A percentile compares a stretch with the other conserved stretches of the same genome.
phyloP scores from a whole-genome alignment of 306 rosid genomes.

The Chamaecrista fasciculata region DNA sequence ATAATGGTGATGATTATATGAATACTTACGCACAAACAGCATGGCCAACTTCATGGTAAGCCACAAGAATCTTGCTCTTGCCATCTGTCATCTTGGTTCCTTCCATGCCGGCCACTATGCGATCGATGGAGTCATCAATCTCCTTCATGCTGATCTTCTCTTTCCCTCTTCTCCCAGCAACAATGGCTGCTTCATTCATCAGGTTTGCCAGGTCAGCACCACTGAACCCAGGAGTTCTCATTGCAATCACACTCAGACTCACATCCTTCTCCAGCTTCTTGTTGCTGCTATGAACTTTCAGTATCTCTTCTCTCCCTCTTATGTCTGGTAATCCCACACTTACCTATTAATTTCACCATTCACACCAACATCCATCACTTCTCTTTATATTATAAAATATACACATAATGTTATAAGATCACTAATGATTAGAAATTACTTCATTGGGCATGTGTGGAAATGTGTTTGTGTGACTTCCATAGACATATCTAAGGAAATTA shows the following conservation, averaged over 20 bases:
- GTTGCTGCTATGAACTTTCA: slow-evolving; percentile 70
- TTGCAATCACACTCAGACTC: slow-evolving; percentile 55
- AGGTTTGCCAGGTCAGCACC: slow-evolving; percentile 83
- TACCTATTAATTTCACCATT: slow-evolving; percentile 47
- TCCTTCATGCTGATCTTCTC: slow-evolving; percentile 55
- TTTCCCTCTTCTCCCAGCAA: slow-evolving; percentile 72
- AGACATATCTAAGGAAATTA: too few relatives aligned
- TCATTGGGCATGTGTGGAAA: too few relatives aligned
- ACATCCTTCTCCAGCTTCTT: slow-evolving; percentile 68
- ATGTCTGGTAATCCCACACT: slow-evolving; percentile 66
- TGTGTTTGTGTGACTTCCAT: too few relatives aligned
- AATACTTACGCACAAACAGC: slow-evolving; percentile 84
- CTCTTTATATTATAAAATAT: too few relatives aligned
- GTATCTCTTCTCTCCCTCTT: slow-evolving; percentile 73
- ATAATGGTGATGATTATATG: too few relatives aligned
- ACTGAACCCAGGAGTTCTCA: slow-evolving; percentile 72
- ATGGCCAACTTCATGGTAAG: slow-evolving; percentile 86
- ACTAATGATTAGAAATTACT: too few relatives aligned
- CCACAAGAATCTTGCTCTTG: slow-evolving; percentile 67
- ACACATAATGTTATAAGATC: too few relatives aligned
- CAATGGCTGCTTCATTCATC: slow-evolving; percentile 81
- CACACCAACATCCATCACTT: neutral
- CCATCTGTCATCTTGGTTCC: slow-evolving; percentile 83
- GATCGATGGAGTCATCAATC: slow-evolving; percentile 67
- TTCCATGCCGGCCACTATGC: slow-evolving; percentile 84